Evolutionary conservation across 306 rosid genomes (phyloP), one percentile per base, ranked within the genome.

Genomic region (Canavalia gladiata): DNA sequence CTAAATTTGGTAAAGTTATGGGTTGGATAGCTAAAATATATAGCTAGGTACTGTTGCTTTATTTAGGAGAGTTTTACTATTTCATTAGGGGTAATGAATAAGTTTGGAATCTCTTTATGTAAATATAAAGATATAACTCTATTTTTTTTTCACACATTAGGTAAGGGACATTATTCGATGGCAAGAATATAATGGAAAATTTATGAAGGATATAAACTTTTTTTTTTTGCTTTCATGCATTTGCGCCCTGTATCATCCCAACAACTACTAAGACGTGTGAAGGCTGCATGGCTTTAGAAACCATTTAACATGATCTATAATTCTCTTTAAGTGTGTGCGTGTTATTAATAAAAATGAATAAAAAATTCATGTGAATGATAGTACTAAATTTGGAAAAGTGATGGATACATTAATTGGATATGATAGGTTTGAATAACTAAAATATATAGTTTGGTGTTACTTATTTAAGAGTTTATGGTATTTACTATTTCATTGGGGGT

Each of bases 221-320:
- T 65, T 18, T n/a, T 18, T 18, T 18, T 75, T 81, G 54, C 82
- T 84, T 66, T 70, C 70, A 81, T 88, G 75, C 83, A 84, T 72
- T 80, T 64, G 47, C n/a, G 7, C 0, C 30, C 87, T 84, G 84
- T 82, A 80, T 74, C 73, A 82, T 82, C 75, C 65, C 66, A 68
- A 82, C 82, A 74, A 18, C 25, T 18, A 68, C 87, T 87, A 80
- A 72, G 86, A 86, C 84, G 88, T 86, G 89, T 87, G 89, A 94
- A 94, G 97, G 93, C 87, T 88, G 88, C 91, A 90, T 86, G 90
- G 90, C 98, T 94, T 94, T 92, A 78, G 88, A 73, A 78, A 72
- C 85, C 67, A 83, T 82, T 80, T 69, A 80, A 57, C 79, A 72
- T 34, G 25, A 18, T 18, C 25, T 0, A 54, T 59, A 51, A 50